Conservation (phyloP, 371 early-diverging fungal species). For the Batkoa obscura region DNA sequence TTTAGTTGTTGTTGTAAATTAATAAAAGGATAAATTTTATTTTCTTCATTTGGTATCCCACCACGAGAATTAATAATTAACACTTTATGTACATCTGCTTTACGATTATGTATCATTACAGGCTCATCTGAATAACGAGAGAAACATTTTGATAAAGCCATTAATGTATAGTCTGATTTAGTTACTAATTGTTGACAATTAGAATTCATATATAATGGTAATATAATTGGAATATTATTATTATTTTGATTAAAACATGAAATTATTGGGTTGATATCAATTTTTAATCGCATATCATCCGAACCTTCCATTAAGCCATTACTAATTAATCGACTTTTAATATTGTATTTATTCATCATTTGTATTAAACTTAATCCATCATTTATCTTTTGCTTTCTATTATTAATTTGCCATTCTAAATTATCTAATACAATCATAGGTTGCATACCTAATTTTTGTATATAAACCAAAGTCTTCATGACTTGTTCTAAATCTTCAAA, state of each 20-base stretch:
- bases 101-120: not conserved
- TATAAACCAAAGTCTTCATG: slow-evolving; percentile 37
- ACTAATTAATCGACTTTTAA: too few relatives aligned
- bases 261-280: slow-evolving; percentile 6
- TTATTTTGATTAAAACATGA: slow-evolving; percentile 9
- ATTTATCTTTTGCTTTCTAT: slow-evolving; percentile 44
- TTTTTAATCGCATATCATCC: not conserved
- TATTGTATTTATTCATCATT: not conserved
- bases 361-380: slow-evolving; percentile 28
- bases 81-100: slow-evolving; percentile 12
- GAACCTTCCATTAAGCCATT: slow-evolving; percentile 4
- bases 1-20: slow-evolving; percentile 41
- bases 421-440: slow-evolving; percentile 48
- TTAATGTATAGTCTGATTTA: slow-evolving; percentile 14
- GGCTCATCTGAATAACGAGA: slow-evolving; percentile 5
- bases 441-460: slow-evolving; percentile 45
- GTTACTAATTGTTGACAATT: slow-evolving; percentile 3
- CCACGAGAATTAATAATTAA: slow-evolving; percentile 29
- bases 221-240: slow-evolving; percentile 10
- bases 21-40: slow-evolving; percentile 26
- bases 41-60: slow-evolving; percentile 21
- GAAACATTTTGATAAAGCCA: slow-evolving; percentile 18
- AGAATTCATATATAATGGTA: not conserved
- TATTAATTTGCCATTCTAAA: slow-evolving; percentile 19
- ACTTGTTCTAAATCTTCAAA: slow-evolving; percentile 24